Percentiles rank a stretch among this genome's conserved stretches.
These are phyloP conservation scores for Tagetes patula DNA, from an alignment of 129 eudicot species.

Conservation along the genomic window DNA sequence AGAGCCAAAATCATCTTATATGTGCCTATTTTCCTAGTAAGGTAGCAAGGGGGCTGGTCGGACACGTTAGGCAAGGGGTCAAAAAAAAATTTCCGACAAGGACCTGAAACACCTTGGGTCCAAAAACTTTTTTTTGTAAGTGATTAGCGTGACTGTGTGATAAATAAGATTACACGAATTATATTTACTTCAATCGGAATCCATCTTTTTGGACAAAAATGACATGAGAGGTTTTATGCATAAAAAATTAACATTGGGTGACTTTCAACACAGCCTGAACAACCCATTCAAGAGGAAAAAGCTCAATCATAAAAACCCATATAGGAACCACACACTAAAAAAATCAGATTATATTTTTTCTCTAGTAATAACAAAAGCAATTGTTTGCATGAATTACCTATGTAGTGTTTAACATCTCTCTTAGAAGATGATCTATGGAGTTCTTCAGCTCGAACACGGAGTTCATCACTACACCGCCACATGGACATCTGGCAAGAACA, in stretches of 20 bases:
- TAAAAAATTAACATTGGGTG: not conserved
- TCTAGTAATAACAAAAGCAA: not conserved
- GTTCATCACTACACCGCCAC: conserved; percentile 99
- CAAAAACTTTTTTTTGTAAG: not conserved
- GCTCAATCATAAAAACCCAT: not conserved
- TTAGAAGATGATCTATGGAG: conserved; percentile 60
- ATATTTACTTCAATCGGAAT: not conserved
- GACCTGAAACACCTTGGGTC: not conserved
- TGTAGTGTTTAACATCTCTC: conserved; percentile 95
- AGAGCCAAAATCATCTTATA: not conserved
- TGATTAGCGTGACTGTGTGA: not conserved
- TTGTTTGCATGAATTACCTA: conserved; percentile 46
- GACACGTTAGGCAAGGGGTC: not conserved
- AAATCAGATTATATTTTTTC: no score
- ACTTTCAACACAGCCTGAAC: not conserved
- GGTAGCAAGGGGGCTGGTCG: not conserved
- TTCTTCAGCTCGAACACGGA: conserved; percentile 80
- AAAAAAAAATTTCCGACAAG: not conserved
- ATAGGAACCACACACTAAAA: no score
- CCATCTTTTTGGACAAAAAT: not conserved
- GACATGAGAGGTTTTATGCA: not conserved
- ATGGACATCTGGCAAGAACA: conserved; percentile 68
- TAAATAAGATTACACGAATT: not conserved
- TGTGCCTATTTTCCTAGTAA: not conserved
- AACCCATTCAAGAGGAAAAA: not conserved